Conservation (phyloP, 2,329 filamentous ascomycete species). For the Pseudopyricularia cyperi region DNA sequence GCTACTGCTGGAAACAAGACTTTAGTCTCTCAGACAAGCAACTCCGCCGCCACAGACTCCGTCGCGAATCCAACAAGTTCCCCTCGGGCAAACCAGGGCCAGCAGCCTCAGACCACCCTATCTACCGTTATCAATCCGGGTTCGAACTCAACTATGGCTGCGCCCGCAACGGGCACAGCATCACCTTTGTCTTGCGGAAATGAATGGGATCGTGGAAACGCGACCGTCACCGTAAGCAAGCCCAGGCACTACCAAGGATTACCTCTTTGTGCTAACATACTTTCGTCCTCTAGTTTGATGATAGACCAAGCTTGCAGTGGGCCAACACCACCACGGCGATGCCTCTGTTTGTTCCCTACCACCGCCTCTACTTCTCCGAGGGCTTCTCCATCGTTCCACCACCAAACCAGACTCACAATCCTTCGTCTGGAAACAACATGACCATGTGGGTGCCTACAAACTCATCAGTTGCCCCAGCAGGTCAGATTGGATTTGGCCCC, state of each 20-base stretch:
- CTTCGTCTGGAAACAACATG: constrained; percentile 12
- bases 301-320: constrained; percentile 4
- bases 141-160: neutral
- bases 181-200: constrained; percentile 4
- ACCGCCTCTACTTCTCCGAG: constrained; percentile 19
- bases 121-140: neutral
- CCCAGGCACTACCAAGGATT: neutral
- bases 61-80: neutral
- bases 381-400: constrained; percentile 19
- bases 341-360: constrained; percentile 11
- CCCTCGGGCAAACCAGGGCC: neutral
- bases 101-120: neutral
- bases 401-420: constrained; percentile 6
- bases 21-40: neutral
- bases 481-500: constrained; percentile 12
- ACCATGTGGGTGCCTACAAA: constrained; percentile 1
- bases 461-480: constrained; percentile 7
- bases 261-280: neutral
- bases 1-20: neutral
- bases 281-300: constrained; percentile 10
- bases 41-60: neutral
- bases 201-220: constrained; percentile 2
- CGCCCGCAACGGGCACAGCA: neutral
- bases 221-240: constrained; percentile 7
- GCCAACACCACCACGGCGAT: constrained; percentile 3